Evolutionary conservation across 164 flowering plant genomes (phyloP), one percentile per base, ranked within the genome.

Genomic region (Hamamelis virginiana): DNA sequence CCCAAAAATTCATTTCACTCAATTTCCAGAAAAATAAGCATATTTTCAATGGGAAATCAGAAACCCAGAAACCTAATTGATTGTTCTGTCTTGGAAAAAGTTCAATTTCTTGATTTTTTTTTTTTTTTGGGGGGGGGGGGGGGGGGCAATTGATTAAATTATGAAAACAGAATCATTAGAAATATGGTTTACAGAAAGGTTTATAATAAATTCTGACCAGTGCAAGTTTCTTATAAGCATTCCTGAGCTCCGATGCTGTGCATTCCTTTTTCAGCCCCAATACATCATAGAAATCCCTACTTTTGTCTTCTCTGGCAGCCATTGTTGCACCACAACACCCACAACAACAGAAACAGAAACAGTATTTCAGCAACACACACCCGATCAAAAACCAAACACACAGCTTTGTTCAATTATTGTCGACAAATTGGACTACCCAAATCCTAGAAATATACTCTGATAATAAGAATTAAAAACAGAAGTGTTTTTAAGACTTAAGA

Each of bases 141-240:
- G n/a, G n/a, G n/a, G n/a, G n/a, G n/a, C n/a, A n/a, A n/a, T n/a
- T 16, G 15, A 27, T 33, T 2, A 33, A 33, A 33, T 33, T 6
- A 33, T 33, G 41, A 46, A 16, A 12, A n/a, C n/a, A 41, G 51
- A 73, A 59, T 47, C 41, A 2, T 33, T 6, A 33, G 41, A 33
- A 33, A 33, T 33, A 33, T 33, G 41, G 41, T 2, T 33, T 2
- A 33, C 41, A 33, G 6, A 33, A 33, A 33, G 41, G 41, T 33
- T 33, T 6, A 33, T 33, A 18, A 33, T 33, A 18, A 57, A 50
- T 8, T 69, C 90, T 78, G 43, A 93, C 98, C 94, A 90, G 66
- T 0, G 98, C 98, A 46, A 94, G 92, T 64, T 83, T 88, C 89
- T 91, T 94, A 72, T 94, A 94, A 11, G 97, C 94, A 64, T 69